phyloP scores from a whole-genome alignment of 768 basidiomycete species.

The Tulasnella sp. region DNA sequence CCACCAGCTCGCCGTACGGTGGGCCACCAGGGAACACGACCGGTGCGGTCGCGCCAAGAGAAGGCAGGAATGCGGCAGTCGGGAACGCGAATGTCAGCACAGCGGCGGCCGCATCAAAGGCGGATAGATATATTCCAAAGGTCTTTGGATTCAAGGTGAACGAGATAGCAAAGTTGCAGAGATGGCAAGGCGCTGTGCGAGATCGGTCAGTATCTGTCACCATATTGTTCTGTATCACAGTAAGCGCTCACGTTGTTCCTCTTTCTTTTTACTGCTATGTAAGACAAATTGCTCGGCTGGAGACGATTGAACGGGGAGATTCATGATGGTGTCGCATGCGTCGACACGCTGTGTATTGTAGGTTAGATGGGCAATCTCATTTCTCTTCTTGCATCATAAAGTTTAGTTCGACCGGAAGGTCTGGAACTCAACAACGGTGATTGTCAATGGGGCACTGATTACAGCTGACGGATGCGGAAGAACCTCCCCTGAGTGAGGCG shows the following conservation, averaged over 20 bases:
- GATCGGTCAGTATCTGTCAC: slow-evolving; percentile 52
- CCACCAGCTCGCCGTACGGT: slow-evolving; percentile 7
- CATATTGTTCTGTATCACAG: background rate
- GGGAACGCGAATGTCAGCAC: slow-evolving; percentile 67
- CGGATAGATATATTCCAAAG: slow-evolving; percentile 82
- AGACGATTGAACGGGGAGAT: slow-evolving; percentile 12
- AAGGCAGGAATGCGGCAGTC: slow-evolving; percentile 38
- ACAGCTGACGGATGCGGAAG: too few relatives aligned
- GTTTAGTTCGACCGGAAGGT: too few relatives aligned
- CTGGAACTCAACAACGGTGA: too few relatives aligned
- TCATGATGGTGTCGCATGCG: background rate
- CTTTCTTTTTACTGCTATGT: background rate
- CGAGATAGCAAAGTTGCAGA: slow-evolving; percentile 82
- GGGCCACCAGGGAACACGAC: slow-evolving; percentile 4
- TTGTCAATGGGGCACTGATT: too few relatives aligned
- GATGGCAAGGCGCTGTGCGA: slow-evolving; percentile 91
- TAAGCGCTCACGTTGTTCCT: background rate
- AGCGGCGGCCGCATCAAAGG: slow-evolving; percentile 72
- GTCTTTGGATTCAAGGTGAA: slow-evolving; percentile 97
- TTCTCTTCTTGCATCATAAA: too few relatives aligned
- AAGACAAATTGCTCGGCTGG: slow-evolving; percentile 17
- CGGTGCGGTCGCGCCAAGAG: slow-evolving; percentile 40
- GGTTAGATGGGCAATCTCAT: too few relatives aligned
- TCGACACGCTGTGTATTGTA: too few relatives aligned
- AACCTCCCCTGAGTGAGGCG: too few relatives aligned